phyloP scores from a whole-genome alignment of 208 protist species.

The Wallacemonas collosoma region DNA sequence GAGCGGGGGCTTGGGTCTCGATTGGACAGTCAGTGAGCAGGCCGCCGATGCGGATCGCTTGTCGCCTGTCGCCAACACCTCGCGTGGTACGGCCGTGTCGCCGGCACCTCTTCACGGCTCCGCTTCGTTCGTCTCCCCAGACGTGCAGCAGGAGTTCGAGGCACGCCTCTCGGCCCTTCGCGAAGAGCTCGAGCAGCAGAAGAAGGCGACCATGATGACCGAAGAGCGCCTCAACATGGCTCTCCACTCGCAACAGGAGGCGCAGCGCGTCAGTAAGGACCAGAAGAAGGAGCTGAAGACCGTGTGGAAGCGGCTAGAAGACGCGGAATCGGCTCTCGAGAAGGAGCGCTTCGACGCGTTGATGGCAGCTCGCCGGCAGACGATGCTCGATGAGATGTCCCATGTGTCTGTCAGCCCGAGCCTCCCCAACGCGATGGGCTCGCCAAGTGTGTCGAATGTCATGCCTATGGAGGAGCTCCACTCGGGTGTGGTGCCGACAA shows the following conservation, averaged over 20 bases:
- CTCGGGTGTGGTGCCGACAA: neutral
- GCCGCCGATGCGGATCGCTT: neutral
- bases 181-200: conserved; percentile 24
- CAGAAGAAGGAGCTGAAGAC: conserved; percentile 40
- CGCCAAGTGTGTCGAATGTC: conserved; percentile 8
- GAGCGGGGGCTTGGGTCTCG: neutral
- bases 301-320: conserved; percentile 44
- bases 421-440: neutral
- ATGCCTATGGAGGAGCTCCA: conserved; percentile 8
- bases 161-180: conserved; percentile 17
- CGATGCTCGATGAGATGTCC: conserved; percentile 1
- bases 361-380: neutral
- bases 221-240: conserved; percentile 53
- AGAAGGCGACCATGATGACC: conserved; percentile 2
- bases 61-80: neutral
- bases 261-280: conserved; percentile 17
- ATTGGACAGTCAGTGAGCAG: neutral
- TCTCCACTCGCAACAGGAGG: conserved; percentile 30
- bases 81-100: too few species aligned
- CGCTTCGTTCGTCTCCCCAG: neutral
- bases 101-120: neutral
- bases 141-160: conserved; percentile 27
- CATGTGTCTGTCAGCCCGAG: conserved; percentile 8
- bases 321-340: conserved; percentile 28
- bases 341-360: conserved; percentile 16